Evolutionary conservation across 140 eudicot genomes (phyloP).

Genomic region (Ambrosia hybrid): DNA sequence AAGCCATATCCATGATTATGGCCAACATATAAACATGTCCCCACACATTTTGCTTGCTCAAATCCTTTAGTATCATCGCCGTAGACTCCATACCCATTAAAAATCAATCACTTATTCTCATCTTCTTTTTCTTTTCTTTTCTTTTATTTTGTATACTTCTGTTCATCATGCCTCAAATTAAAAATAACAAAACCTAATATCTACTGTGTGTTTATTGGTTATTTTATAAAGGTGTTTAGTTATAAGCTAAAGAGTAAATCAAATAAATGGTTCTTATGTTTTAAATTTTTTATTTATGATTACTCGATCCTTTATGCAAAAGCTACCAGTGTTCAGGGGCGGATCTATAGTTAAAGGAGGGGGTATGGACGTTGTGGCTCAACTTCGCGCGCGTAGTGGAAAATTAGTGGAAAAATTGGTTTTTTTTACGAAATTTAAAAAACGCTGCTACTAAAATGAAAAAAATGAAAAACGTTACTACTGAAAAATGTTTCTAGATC

Average conservation of each 20-base stretch:
- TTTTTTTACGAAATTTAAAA: too few species aligned
- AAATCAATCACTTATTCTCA: neutral
- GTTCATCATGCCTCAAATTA: neutral
- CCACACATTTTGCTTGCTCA: slow-evolving; percentile 36
- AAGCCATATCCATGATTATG: slow-evolving; percentile 34
- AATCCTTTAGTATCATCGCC: slow-evolving; percentile 28
- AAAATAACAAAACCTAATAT: neutral
- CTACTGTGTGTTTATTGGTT: neutral
- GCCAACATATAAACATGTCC: slow-evolving; percentile 34
- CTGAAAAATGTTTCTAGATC: too few species aligned
- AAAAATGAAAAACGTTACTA: too few species aligned
- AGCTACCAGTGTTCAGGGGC: neutral
- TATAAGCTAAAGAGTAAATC: neutral
- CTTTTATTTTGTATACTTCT: neutral
- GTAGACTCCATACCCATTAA: slow-evolving; percentile 11
- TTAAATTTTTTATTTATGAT: neutral
- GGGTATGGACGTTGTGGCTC: too few species aligned
- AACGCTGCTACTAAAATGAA: too few species aligned
- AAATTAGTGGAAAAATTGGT: too few species aligned
- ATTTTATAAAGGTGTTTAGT: neutral
- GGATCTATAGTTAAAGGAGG: too few species aligned
- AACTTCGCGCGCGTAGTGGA: too few species aligned
- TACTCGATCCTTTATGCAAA: neutral
- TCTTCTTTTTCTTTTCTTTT: neutral
- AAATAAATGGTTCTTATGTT: neutral